These are phyloP conservation scores for Juglanconis juglandina DNA, from an alignment of 2,329 filamentous ascomycete genomes.

Conservation along the genomic window DNA sequence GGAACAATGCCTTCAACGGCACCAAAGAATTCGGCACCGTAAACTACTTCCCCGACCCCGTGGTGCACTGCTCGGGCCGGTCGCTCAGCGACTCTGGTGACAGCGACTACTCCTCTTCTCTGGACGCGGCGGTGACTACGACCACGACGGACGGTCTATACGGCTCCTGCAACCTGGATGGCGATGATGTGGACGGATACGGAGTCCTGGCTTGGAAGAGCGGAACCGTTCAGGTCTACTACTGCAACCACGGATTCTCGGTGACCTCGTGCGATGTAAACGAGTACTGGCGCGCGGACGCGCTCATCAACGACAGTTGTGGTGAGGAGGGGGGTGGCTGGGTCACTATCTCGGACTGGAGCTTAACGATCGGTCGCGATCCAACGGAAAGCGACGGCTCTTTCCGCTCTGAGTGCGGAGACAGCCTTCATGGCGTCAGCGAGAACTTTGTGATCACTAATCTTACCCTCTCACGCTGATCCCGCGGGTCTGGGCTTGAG, in stretches of 20 bases:
- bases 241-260: slow-evolving; percentile 16
- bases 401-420: slow-evolving; percentile 15
- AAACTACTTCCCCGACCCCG: slow-evolving; percentile 16
- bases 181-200: slow-evolving; percentile 12
- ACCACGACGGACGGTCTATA: slow-evolving; percentile 7
- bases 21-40: slow-evolving; percentile 6
- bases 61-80: slow-evolving; percentile 15
- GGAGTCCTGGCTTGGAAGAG: slow-evolving; percentile 17
- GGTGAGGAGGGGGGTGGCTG: slow-evolving; percentile 14
- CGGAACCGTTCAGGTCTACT: slow-evolving; percentile 15
- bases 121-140: slow-evolving; percentile 6
- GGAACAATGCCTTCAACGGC: background rate
- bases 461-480: background rate
- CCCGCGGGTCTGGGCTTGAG: background rate
- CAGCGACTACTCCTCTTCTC: background rate
- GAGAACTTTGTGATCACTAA: slow-evolving; percentile 11
- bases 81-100: slow-evolving; percentile 5
- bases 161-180: slow-evolving; percentile 12
- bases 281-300: slow-evolving; percentile 19
- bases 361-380: slow-evolving; percentile 16
- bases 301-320: slow-evolving; percentile 15
- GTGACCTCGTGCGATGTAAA: slow-evolving; percentile 11
- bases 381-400: slow-evolving; percentile 14
- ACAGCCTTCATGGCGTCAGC: slow-evolving; percentile 7
- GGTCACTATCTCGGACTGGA: slow-evolving; percentile 14